These are phyloP conservation scores for Teunomyces cretensis DNA, from an alignment of 805 yeast species.

Conservation along the genomic window DNA sequence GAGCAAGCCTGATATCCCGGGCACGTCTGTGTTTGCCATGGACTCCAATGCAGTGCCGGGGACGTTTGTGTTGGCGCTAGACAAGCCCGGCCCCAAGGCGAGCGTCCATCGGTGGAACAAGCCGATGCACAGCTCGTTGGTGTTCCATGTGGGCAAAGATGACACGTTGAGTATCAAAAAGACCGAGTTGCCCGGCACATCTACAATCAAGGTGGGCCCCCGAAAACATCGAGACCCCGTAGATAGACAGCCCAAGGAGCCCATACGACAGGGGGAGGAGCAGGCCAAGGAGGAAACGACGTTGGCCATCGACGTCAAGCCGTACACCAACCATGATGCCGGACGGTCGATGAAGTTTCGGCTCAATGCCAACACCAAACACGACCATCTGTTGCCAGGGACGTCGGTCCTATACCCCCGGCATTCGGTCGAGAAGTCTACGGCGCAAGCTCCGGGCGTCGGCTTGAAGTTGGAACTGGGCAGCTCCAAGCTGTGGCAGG, in stretches of 20 bases:
- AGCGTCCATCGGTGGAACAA: constrained; percentile 7
- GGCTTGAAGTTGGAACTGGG: constrained; percentile 3
- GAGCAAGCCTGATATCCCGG: constrained; percentile 9
- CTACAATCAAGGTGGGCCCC: constrained; percentile 9
- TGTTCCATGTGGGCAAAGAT: constrained; percentile 11
- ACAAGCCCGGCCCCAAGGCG: not conserved
- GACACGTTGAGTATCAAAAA: constrained; percentile 10
- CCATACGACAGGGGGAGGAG: not conserved
- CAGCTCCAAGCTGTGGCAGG: constrained; percentile 10
- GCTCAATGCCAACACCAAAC: not conserved
- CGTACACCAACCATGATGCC: constrained; percentile 7
- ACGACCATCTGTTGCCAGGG: constrained; percentile 6
- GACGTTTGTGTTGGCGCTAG: constrained; percentile 1
- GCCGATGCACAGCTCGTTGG: constrained; percentile 8
- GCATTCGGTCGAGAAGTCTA: not conserved
- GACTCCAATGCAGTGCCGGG: constrained; percentile 3
- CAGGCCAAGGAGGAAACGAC: not conserved
- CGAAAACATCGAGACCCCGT: constrained; percentile 3
- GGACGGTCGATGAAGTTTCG: constrained; percentile 7
- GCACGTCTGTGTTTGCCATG: constrained; percentile 10
- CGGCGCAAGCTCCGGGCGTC: not conserved
- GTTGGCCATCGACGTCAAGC: constrained; percentile 8
- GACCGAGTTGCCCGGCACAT: constrained; percentile 13
- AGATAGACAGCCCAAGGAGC: constrained; percentile 1
- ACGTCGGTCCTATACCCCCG: constrained; percentile 8